phyloP scores from a whole-genome alignment of 805 yeast species.

The Metschnikowia colocasiae region DNA sequence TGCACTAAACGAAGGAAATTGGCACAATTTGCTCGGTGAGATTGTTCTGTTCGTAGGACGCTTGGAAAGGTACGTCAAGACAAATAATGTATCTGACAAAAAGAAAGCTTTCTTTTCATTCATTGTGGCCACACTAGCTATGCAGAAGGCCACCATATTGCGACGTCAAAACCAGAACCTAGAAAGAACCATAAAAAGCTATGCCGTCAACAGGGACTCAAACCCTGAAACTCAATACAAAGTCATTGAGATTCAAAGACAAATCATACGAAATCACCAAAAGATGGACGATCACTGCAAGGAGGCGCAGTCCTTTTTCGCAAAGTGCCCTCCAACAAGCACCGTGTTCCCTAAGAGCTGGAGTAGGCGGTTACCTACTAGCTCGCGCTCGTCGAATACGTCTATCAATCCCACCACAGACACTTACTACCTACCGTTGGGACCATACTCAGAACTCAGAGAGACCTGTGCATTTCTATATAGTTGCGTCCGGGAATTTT shows the following conservation, averaged over 20 bases:
- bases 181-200: conserved; percentile 23
- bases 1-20: conserved; percentile 7
- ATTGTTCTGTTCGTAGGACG: conserved; percentile 15
- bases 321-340: conserved; percentile 24
- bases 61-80: conserved; percentile 16
- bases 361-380: conserved; percentile 19
- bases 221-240: conserved; percentile 18
- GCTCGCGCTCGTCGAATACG: not conserved
- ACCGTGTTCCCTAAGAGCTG: conserved; percentile 31
- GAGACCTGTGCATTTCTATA: conserved; percentile 32
- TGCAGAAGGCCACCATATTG: conserved; percentile 27
- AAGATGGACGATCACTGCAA: conserved; percentile 23
- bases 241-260: conserved; percentile 28
- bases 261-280: conserved; percentile 23
- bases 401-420: conserved; percentile 23
- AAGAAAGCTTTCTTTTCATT: conserved; percentile 15
- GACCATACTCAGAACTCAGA: conserved; percentile 30
- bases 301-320: conserved; percentile 26
- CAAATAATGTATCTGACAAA: conserved; percentile 13
- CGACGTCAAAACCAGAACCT: conserved; percentile 29
- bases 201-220: conserved; percentile 15
- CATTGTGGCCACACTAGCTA: conserved; percentile 26
- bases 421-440: conserved; percentile 35
- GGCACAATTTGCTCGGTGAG: conserved; percentile 12
- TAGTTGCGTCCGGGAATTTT: conserved; percentile 30